A percentile compares a stretch with the other conserved stretches of the same genome.
Evolutionary conservation across 345 rosid species (phyloP).

Genomic region (Pseudoturritis turrita): DNA sequence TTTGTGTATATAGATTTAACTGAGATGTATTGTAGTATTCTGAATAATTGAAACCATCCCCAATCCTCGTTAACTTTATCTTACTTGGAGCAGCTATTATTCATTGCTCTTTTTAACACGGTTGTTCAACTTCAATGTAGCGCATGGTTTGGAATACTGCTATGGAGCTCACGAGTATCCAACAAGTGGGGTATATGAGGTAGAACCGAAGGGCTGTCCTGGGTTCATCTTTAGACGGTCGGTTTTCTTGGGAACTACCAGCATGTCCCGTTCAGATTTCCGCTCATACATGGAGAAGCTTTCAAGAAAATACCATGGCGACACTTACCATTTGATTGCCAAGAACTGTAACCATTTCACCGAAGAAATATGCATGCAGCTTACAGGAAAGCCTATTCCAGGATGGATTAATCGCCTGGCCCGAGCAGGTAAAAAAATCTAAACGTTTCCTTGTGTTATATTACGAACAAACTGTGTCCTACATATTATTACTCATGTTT

Average conservation of each 20-base stretch:
- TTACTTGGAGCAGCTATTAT: not conserved
- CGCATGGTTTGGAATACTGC: slow-evolving; percentile 78
- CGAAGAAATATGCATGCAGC: slow-evolving; percentile 60
- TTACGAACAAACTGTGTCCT: not conserved
- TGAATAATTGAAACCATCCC: not conserved
- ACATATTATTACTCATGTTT: not conserved
- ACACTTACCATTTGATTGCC: slow-evolving; percentile 89
- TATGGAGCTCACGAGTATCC: slow-evolving; percentile 92
- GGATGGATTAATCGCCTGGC: slow-evolving; percentile 97
- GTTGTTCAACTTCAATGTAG: slow-evolving; percentile 38
- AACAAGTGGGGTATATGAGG: slow-evolving; percentile 85
- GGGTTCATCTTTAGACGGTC: slow-evolving; percentile 91
- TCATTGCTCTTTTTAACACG: not conserved
- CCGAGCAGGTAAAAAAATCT: slow-evolving; percentile 46
- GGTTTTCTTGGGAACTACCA: slow-evolving; percentile 57
- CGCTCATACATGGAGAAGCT: slow-evolving; percentile 73
- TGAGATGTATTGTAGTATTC: not conserved
- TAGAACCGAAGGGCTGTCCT: slow-evolving; percentile 89
- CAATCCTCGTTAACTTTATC: not conserved
- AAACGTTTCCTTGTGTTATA: not conserved
- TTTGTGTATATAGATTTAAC: slow-evolving; percentile 2
- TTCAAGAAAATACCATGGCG: slow-evolving; percentile 74
- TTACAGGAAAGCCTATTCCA: slow-evolving; percentile 85
- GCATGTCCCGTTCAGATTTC: slow-evolving; percentile 70
- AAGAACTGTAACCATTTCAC: slow-evolving; percentile 99